These are phyloP conservation scores for Trypanosoma congolense DNA, from an alignment of 208 protist species.

Conservation along the genomic window DNA sequence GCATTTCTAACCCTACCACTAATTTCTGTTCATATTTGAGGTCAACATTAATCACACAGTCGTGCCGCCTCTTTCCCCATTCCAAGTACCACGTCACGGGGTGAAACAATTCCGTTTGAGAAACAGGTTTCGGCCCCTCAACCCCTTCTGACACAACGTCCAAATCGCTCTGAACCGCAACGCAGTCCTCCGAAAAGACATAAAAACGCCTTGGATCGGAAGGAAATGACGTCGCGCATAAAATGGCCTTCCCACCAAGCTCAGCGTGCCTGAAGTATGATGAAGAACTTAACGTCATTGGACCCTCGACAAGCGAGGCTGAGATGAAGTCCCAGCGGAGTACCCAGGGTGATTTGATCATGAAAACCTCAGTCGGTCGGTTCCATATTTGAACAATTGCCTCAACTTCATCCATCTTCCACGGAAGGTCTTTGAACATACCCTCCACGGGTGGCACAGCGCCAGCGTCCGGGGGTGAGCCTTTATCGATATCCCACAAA, in stretches of 20 bases:
- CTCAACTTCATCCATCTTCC: slow-evolving; percentile 29
- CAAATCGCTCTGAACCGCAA: slow-evolving; percentile 14
- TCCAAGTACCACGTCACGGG: slow-evolving; percentile 21
- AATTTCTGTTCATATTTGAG: slow-evolving; percentile 25
- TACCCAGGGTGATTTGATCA: slow-evolving; percentile 22
- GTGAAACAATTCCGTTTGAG: slow-evolving; percentile 23
- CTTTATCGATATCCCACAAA: slow-evolving; percentile 45
- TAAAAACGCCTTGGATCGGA: slow-evolving; percentile 22
- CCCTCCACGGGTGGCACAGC: slow-evolving; percentile 5
- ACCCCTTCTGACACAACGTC: neutral
- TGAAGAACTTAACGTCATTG: slow-evolving; percentile 17
- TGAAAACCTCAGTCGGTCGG: slow-evolving; percentile 23
- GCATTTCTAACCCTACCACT: slow-evolving; percentile 20
- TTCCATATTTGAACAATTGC: slow-evolving; percentile 49
- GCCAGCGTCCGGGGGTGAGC: slow-evolving; percentile 8
- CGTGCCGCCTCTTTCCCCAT: slow-evolving; percentile 23
- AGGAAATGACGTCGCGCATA: slow-evolving; percentile 27
- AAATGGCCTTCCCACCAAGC: slow-evolving; percentile 20
- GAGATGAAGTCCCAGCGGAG: slow-evolving; percentile 22
- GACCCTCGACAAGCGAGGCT: slow-evolving; percentile 12
- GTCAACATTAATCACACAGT: slow-evolving; percentile 24
- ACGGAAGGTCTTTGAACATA: slow-evolving; percentile 34
- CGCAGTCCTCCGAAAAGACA: slow-evolving; percentile 28
- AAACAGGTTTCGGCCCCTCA: slow-evolving; percentile 12
- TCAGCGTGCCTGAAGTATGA: slow-evolving; percentile 17